These are phyloP conservation scores for Aspergillus kassunensis DNA, from an alignment of 495 filamentous ascomycete genomes.

Conservation along the genomic window DNA sequence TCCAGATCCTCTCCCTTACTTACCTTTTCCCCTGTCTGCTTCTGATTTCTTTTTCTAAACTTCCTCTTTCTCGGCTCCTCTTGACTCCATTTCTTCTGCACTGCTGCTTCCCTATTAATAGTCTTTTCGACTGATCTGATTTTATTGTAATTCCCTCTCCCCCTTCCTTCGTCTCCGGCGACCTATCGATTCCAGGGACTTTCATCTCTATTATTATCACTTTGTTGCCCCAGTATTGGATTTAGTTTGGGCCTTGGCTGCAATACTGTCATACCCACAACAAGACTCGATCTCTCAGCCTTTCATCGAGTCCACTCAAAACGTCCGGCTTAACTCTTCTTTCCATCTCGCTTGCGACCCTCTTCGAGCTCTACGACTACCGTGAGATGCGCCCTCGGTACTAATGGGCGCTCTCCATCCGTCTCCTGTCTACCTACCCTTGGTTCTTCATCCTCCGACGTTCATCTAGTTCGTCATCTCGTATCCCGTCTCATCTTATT, in stretches of 20 bases:
- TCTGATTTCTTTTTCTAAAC: too few species aligned
- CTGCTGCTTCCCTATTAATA: constrained; percentile 17
- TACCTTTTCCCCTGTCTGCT: too few species aligned
- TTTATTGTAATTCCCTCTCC: constrained; percentile 9
- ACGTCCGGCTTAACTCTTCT: too few species aligned
- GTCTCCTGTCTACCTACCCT: constrained; percentile 23
- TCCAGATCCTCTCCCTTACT: too few species aligned
- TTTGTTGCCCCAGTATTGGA: constrained; percentile 9
- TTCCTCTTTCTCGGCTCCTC: constrained; percentile 4
- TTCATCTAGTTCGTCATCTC: constrained; percentile 17
- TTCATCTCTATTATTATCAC: constrained; percentile 3
- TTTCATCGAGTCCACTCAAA: constrained; percentile 19
- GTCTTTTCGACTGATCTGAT: constrained; percentile 12
- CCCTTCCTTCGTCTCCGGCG: constrained; percentile 13
- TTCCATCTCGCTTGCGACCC: too few species aligned
- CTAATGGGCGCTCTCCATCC: constrained; percentile 23
- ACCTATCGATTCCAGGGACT: constrained; percentile 10
- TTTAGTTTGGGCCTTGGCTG: constrained; percentile 23
- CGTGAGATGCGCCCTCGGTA: constrained; percentile 20
- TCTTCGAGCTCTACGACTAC: too few species aligned
- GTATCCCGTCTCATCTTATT: constrained; percentile 14
- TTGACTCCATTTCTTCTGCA: neutral
- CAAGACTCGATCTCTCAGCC: constrained; percentile 11
- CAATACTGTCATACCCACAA: constrained; percentile 25
- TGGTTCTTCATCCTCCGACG: constrained; percentile 23